Evolutionary conservation across 2,329 filamentous ascomycete genomes (phyloP), one percentile per base, ranked within the genome.

Genomic region (Pseudogymnoascus sp.): DNA sequence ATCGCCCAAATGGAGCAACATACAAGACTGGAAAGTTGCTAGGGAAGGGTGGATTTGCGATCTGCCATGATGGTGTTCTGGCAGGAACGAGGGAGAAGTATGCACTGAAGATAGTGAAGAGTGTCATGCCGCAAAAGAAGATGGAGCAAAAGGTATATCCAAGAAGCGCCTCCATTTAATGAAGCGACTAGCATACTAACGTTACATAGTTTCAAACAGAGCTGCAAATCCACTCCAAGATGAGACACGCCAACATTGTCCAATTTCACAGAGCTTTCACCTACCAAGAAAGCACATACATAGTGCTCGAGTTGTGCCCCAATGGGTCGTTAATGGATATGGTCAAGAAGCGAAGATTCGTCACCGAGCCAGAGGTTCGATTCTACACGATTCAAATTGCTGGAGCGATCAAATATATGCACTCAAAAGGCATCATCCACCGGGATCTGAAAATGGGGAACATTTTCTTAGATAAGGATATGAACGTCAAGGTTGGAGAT

Each of bases 401-500:
- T 66, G 94, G 94, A 36, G 94, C 94, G 37, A 93, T 99, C 75
- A 97, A 97, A 75, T 99, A 99, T 72, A 89, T 99, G 79, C 95
- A 99, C 74, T 86, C 86, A 70, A 89, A 95, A 72, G 94, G 93
- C 66, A 95, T 99, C 64, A 96, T 97, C 58, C 94, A 99, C 75
- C 86, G 94, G 58, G 94, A 99, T 74, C 76, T 99, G 68, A 99
- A 99, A 76, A 97, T 97, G 80, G 95, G 94, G 57, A 99, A 99
- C 73, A 87, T 99, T 67, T 99, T 99, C 70, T 80, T 99, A 59
- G 94, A 99, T 73, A 84, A 85, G 60, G 81, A 91, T 67, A 97
- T 99, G 93, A 96, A 99, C 70, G 88, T 96, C 68, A 99, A 99
- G 73, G 91, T 99, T 68, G 94, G 94, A 47, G 94, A 99, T 73